A percentile compares a stretch with the other conserved stretches of the same genome.
Conservation (phyloP, 306 rosid species). For the Abrus pulchellus region DNA sequence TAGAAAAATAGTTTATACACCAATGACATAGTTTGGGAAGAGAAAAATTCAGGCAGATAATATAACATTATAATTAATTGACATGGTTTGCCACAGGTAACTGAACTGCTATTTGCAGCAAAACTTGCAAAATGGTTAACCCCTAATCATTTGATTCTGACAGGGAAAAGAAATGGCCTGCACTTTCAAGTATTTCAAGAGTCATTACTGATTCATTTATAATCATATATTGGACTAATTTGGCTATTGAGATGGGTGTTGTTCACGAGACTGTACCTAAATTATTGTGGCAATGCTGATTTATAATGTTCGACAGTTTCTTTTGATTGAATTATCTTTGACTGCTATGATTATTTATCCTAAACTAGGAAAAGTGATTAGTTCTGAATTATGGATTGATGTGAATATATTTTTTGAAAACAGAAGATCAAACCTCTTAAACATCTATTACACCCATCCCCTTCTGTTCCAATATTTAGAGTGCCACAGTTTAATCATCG, state of each 20-base stretch:
- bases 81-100: not conserved
- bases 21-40: not conserved
- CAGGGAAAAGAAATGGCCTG: not conserved
- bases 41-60: not conserved
- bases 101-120: not conserved
- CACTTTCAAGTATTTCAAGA: slow-evolving; percentile 10
- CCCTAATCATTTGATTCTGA: not conserved
- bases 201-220: not conserved
- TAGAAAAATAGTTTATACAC: not conserved
- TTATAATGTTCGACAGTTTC: not conserved
- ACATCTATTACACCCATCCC: not conserved
- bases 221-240: not conserved
- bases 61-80: not conserved
- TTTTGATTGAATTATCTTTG: slow-evolving; percentile 1
- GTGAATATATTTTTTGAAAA: not conserved
- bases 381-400: not conserved
- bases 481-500: not conserved
- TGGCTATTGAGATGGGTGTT: not conserved
- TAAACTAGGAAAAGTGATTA: not conserved
- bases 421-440: not conserved
- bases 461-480: not conserved
- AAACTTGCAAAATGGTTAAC: not conserved
- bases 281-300: not conserved
- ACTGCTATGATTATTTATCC: not conserved
- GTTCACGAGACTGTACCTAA: not conserved